Base-by-base conservation (phyloP, 352 stramenopile genomes). In the Globisporangium polare region DNA sequence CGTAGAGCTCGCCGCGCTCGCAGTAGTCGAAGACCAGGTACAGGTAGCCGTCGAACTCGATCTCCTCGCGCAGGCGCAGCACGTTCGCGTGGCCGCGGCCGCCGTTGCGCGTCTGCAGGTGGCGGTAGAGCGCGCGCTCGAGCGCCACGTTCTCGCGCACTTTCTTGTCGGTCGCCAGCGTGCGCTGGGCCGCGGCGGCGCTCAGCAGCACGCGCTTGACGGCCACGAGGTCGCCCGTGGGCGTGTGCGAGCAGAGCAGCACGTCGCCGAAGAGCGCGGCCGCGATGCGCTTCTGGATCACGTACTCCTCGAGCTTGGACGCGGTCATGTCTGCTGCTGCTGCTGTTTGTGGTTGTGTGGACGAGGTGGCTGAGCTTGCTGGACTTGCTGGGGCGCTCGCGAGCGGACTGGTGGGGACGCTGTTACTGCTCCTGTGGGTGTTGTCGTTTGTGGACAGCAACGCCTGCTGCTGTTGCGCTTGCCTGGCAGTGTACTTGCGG, bases 1-100 rank as follows among this genome's bases (percentile, higher is more conserved):
- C 85, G 71, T 91, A 94, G 27, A 94, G 71, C 63, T 94, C 85
- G 31, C 85, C 85, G 45, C 75, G 71, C 39, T 73, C 63, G 58
- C 80, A 91, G 61, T 77, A 92, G 61, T 90, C 79, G 31, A 88
- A 87, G 5, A 94, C 77, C 47, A 94, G 77, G 69, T 92, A 90
- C 35, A 91, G 42, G 41, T 89, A 92, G 27, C 82, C 83, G 66
- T 91, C 82, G 57, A 87, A 86, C 60, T 89, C 77, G 39, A 90
- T 87, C 64, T 94, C 85, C 35, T 90, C 83, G 56, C 78, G 80
- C 59, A 92, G 68, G 12, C 72, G 69, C 24, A 94, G 76, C 56
- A 94, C 65, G 58, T 92, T 77, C 45, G 59, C 54, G 66, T 93
- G 81, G 60, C 80, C 80, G 26, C 81, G 80, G 60, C 80, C 80